Percentiles rank a stretch among this genome's conserved stretches.
Conservation (phyloP, 2,329 filamentous ascomycete species). For the Hymenoscyphus albidus region DNA sequence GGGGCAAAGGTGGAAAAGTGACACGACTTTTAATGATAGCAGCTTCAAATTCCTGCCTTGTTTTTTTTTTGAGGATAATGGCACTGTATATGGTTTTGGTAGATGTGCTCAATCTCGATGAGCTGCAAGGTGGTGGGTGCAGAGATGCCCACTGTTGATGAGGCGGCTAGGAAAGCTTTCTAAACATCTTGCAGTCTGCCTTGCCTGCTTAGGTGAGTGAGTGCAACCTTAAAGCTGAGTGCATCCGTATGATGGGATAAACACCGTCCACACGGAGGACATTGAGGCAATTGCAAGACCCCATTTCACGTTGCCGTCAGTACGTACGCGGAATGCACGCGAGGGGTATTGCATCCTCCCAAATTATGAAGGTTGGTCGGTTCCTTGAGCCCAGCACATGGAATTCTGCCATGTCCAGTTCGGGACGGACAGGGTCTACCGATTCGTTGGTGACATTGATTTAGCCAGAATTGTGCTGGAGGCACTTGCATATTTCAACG, state of each 20-base stretch:
- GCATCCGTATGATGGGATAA: not conserved
- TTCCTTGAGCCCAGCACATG: not conserved
- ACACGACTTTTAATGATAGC: not conserved
- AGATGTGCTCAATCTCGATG: not conserved
- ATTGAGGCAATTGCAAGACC: not conserved
- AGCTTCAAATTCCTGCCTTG: not conserved
- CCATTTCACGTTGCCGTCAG: not conserved
- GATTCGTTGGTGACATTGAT: not conserved
- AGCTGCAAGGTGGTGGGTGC: not conserved
- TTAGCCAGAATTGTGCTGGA: not conserved
- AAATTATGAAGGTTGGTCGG: not conserved
- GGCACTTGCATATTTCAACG: conserved; percentile 3
- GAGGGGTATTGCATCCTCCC: not conserved
- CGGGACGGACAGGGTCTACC: not conserved
- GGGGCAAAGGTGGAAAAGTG: not conserved
- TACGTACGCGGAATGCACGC: not conserved
- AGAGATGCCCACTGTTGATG: not conserved
- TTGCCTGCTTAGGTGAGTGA: not conserved
- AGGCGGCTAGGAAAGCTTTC: not conserved
- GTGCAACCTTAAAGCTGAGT: not conserved
- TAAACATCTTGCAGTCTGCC: conserved; percentile 1
- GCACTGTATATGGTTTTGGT: not conserved
- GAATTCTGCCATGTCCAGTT: not conserved
- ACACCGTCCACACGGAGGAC: not conserved
- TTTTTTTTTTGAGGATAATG: not conserved